These are phyloP conservation scores for Kondoa malvinella DNA, from an alignment of 768 basidiomycete species.

Conservation along the genomic window DNA sequence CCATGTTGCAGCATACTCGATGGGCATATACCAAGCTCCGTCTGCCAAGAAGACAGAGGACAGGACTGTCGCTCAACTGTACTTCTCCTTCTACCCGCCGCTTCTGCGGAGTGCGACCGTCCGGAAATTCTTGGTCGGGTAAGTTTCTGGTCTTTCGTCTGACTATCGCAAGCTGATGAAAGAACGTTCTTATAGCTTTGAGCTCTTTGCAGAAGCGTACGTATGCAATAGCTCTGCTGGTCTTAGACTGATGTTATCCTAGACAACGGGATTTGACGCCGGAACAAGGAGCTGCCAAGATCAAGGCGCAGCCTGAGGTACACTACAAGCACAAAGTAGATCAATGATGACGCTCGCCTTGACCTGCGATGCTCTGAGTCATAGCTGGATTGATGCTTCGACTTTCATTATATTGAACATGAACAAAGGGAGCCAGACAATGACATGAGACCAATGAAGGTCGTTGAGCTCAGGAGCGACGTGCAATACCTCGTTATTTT, in stretches of 20 bases:
- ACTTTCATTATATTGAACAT: too few relatives aligned
- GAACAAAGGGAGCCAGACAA: too few relatives aligned
- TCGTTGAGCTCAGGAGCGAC: too few relatives aligned
- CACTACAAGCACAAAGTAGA: slow-evolving; percentile 40
- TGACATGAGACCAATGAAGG: too few relatives aligned
- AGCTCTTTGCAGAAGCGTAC: slow-evolving; percentile 64
- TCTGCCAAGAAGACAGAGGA: slow-evolving; percentile 30
- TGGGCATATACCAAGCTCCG: slow-evolving; percentile 82
- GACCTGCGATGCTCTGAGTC: too few relatives aligned
- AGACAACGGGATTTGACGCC: slow-evolving; percentile 69
- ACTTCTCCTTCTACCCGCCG: slow-evolving; percentile 74
- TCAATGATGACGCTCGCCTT: background rate
- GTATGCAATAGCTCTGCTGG: background rate
- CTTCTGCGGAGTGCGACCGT: slow-evolving; percentile 63
- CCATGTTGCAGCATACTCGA: slow-evolving; percentile 46
- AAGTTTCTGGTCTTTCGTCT: slow-evolving; percentile 26
- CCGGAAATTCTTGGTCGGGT: slow-evolving; percentile 81
- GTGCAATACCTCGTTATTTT: too few relatives aligned
- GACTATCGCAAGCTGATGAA: background rate
- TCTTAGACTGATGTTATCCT: too few relatives aligned
- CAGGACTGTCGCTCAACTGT: slow-evolving; percentile 55
- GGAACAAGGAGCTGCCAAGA: slow-evolving; percentile 55
- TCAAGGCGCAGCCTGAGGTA: slow-evolving; percentile 36
- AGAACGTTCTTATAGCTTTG: slow-evolving; percentile 43
- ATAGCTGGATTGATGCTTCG: too few relatives aligned